Percentiles rank a stretch among this genome's conserved stretches.
These are phyloP conservation scores for Ceraceosorus guamensis DNA, from an alignment of 1,284 basidiomycete species.

Conservation along the genomic window DNA sequence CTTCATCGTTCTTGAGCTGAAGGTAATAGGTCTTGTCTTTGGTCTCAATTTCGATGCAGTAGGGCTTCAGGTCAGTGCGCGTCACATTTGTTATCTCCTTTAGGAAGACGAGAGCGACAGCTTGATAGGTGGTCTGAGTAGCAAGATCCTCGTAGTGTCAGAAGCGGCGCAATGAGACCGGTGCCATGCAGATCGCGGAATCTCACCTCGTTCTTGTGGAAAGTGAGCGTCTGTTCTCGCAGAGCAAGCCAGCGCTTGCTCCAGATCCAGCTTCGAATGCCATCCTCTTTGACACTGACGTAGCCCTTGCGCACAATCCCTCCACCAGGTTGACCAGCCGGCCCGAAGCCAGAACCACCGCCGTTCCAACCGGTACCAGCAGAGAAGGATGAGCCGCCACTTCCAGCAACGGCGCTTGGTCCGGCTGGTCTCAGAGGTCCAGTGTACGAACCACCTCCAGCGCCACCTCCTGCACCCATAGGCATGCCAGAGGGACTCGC, in stretches of 20 bases:
- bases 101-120: slow-evolving; percentile 61
- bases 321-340: slow-evolving; percentile 9
- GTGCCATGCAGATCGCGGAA: background rate
- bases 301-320: slow-evolving; percentile 44
- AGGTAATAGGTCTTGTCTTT: slow-evolving; percentile 69
- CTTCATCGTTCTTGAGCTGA: slow-evolving; percentile 85
- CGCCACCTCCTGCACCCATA: slow-evolving; percentile 15
- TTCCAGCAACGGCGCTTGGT: slow-evolving; percentile 21
- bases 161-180: background rate
- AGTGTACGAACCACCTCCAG: slow-evolving; percentile 38
- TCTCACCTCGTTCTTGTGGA: slow-evolving; percentile 84
- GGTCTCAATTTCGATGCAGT: slow-evolving; percentile 69
- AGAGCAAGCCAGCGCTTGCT: slow-evolving; percentile 82
- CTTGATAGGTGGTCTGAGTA: slow-evolving; percentile 58
- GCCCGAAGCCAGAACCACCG: background rate
- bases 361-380: background rate
- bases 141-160: background rate
- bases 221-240: slow-evolving; percentile 68
- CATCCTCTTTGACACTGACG: slow-evolving; percentile 48
- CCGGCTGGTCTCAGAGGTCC: slow-evolving; percentile 37
- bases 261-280: slow-evolving; percentile 74
- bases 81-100: slow-evolving; percentile 78
- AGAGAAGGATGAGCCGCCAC: slow-evolving; percentile 5
- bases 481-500: background rate
- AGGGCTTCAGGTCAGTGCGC: slow-evolving; percentile 84